Conservation (phyloP, 768 basidiomycete species). For the Collybia nuda region DNA sequence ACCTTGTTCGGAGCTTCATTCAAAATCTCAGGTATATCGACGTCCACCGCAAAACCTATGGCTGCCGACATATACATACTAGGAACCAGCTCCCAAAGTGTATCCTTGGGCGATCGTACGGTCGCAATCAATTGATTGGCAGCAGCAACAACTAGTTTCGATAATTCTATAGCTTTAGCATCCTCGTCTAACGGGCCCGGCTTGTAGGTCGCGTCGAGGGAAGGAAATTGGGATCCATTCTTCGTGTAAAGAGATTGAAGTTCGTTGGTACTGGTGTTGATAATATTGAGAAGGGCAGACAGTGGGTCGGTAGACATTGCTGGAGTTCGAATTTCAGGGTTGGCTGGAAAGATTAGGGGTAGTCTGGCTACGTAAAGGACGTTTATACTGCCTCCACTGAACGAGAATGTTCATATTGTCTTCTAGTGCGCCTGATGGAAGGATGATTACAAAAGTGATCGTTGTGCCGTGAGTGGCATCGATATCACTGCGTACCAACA, state of each 20-base stretch:
- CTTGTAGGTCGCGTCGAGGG: constrained; percentile 23
- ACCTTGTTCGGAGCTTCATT: constrained; percentile 25
- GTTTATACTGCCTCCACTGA: too few species aligned
- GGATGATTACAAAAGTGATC: too few species aligned
- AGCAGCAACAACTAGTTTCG: constrained; percentile 19
- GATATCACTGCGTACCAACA: too few species aligned
- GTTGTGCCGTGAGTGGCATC: too few species aligned
- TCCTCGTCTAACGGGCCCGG: constrained; percentile 16
- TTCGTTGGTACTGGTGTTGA: too few species aligned
- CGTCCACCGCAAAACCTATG: constrained; percentile 23
- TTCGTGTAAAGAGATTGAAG: constrained; percentile 17
- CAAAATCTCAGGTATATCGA: constrained; percentile 34
- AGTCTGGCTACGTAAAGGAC: too few species aligned
- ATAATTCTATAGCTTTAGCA: constrained; percentile 11
- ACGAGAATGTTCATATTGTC: too few species aligned
- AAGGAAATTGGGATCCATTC: constrained; percentile 18
- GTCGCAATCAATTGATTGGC: constrained; percentile 24
- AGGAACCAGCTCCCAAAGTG: constrained; percentile 9
- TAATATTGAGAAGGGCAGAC: too few species aligned
- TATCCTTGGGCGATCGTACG: constrained; percentile 16
- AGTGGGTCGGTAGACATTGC: too few species aligned
- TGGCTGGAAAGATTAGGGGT: too few species aligned
- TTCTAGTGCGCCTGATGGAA: too few species aligned
- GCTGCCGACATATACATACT: constrained; percentile 14
- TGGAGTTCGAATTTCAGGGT: too few species aligned